Percentiles rank a stretch among this genome's conserved stretches.
Conservation (phyloP, 2,329 filamentous ascomycete species). For the Aspergillus sp. region DNA sequence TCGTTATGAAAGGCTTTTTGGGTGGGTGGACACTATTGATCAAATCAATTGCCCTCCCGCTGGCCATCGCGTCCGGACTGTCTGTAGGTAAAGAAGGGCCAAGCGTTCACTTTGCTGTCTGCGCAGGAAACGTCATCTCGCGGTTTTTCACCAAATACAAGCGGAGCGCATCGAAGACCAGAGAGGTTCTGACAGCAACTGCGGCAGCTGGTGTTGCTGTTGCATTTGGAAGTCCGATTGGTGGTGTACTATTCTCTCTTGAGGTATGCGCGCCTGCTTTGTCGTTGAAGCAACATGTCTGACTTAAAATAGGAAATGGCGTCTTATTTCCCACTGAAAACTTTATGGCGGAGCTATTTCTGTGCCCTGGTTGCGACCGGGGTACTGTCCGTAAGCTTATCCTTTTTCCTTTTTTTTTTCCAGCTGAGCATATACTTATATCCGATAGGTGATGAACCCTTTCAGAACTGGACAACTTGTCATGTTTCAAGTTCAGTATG, state of each 20-base stretch:
- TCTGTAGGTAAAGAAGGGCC: slow-evolving; percentile 97
- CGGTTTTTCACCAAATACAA: slow-evolving; percentile 90
- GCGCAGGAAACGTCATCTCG: slow-evolving; percentile 94
- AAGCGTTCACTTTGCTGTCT: slow-evolving; percentile 98
- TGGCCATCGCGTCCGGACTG: slow-evolving; percentile 90
- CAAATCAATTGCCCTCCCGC: slow-evolving; percentile 85
- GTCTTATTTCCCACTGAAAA: slow-evolving; percentile 93
- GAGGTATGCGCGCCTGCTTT: slow-evolving; percentile 52
- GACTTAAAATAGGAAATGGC: slow-evolving; percentile 71
- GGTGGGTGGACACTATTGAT: slow-evolving; percentile 89
- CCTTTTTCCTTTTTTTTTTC: slow-evolving; percentile 4
- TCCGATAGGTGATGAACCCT: slow-evolving; percentile 78
- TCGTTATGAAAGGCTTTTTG: slow-evolving; percentile 98
- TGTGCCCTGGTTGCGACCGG: slow-evolving; percentile 94
- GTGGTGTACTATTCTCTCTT: slow-evolving; percentile 91
- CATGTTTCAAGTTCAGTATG: slow-evolving; percentile 98
- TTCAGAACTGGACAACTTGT: slow-evolving; percentile 96
- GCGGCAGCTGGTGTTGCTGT: slow-evolving; percentile 94
- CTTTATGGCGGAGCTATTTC: slow-evolving; percentile 97
- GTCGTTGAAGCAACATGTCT: slow-evolving; percentile 9
- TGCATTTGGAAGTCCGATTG: slow-evolving; percentile 95
- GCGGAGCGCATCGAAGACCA: slow-evolving; percentile 86
- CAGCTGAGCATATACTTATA: neutral
- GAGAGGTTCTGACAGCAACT: slow-evolving; percentile 91
- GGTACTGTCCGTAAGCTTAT: slow-evolving; percentile 65